Percentiles rank a stretch among this genome's conserved stretches.
Evolutionary conservation across 1,284 basidiomycete species (phyloP).

Genomic region (Leccinum solheimii): DNA sequence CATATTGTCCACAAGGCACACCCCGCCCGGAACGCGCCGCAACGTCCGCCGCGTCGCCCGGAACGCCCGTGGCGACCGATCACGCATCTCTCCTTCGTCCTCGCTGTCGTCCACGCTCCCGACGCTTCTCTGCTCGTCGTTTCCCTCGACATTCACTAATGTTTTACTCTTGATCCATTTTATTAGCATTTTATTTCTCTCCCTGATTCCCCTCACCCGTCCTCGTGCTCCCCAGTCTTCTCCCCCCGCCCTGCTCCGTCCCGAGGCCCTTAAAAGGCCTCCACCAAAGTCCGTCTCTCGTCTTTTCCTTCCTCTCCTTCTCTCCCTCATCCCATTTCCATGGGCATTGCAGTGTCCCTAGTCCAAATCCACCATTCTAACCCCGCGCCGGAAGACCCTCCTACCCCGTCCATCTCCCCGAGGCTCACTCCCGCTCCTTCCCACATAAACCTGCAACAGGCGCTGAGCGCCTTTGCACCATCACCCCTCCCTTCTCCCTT

Average conservation of each 20-base stretch:
- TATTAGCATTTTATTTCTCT: constrained; percentile 19
- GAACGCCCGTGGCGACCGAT: constrained; percentile 25
- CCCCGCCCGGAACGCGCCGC: constrained; percentile 30
- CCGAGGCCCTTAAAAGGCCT: constrained; percentile 24
- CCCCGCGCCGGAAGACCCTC: constrained; percentile 19
- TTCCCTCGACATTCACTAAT: constrained; percentile 19
- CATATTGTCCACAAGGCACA: background rate
- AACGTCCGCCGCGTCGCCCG: constrained; percentile 23
- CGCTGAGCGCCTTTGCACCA: constrained; percentile 27
- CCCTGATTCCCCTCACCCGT: constrained; percentile 21
- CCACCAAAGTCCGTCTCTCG: constrained; percentile 26
- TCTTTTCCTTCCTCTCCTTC: constrained; percentile 8
- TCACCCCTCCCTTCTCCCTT: constrained; percentile 29
- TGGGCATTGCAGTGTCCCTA: constrained; percentile 38
- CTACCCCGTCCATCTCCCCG: constrained; percentile 12
- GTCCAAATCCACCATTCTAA: constrained; percentile 32
- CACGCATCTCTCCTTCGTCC: constrained; percentile 15
- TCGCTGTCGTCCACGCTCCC: constrained; percentile 25
- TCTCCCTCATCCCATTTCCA: constrained; percentile 15
- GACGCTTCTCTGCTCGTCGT: constrained; percentile 17
- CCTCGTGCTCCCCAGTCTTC: constrained; percentile 31
- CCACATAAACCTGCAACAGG: constrained; percentile 31
- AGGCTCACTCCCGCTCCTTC: constrained; percentile 26
- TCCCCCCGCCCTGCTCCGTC: constrained; percentile 28
- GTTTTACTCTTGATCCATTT: constrained; percentile 21